Base-by-base conservation (phyloP, 2,329 filamentous ascomycete genomes). In the Trichoderma simmonsii region DNA sequence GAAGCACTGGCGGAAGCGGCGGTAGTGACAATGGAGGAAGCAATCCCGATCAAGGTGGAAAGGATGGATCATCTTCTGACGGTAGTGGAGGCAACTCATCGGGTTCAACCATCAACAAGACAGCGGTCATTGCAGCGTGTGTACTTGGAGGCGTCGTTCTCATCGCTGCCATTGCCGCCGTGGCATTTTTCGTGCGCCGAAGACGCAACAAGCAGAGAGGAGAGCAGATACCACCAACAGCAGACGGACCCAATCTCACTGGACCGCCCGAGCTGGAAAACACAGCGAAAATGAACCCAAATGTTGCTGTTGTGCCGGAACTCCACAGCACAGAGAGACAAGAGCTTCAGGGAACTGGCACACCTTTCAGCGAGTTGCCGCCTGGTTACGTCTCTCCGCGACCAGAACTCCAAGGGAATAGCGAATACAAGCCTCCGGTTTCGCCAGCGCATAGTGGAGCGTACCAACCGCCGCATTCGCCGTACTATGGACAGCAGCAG, bases 141-240 rank as follows among this genome's bases (percentile, higher is more conserved):
- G 77, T 79, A n/a, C 77, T 77, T 5, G 77, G 76, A 2, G 78
- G 72, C 2, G 73, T 80, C 2, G 66, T 77, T 7, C 70, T 77
- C 9, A 67, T 78, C 8, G 75, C 76, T 11, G 74, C 80, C 6
- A 79, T 79, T 6, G 77, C 74, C 0, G 79, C 79, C 0, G 73
- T 78, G 0, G 78, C 81, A 28, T 78, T 85, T 70, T 80, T 85
- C 75, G 78, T 84, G 56, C 75, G 82, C 28, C 80, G 77, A 56
- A 79, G 76, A 48, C 80, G 78, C 34, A 79, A 77, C 30, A 77
- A 73, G 26, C 51, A 76, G n/a, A 72, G 72, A 21, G 79, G 77
- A 48, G 73, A 77, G 28, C 70, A 75, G 39, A 72, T 80, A 24
- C 61, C 75, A 34, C 72, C 65, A 12, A 70, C 65, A 9, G 32